A percentile compares a stretch with the other conserved stretches of the same genome.
phyloP scores from a whole-genome alignment of 73 alveolate genomes.

The Paramecium octaurelia region DNA sequence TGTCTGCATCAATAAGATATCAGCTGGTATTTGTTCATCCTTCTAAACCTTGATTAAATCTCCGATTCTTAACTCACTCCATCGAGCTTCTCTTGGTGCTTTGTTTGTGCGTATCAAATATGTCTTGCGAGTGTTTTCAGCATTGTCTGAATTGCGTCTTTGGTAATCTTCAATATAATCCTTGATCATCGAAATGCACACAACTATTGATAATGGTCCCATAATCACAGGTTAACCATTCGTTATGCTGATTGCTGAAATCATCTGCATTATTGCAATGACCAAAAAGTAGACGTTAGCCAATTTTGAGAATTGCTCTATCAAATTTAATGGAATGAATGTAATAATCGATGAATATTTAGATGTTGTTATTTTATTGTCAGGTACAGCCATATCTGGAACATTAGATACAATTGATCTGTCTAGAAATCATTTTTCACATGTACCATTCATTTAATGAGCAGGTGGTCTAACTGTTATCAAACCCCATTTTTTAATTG shows the following conservation, averaged over 20 bases:
- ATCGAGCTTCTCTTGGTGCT: background rate
- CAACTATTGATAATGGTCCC: conserved; percentile 60
- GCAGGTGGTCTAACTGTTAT: conserved; percentile 22
- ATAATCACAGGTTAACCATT: conserved; percentile 83
- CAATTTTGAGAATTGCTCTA: conserved; percentile 82
- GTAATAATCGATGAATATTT: conserved; percentile 11
- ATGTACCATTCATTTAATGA: conserved; percentile 27
- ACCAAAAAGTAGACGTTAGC: conserved; percentile 90
- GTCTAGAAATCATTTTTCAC: background rate
- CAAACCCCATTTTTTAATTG: conserved; percentile 18
- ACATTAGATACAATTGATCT: conserved; percentile 16
- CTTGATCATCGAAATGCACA: conserved; percentile 84
- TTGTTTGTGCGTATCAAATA: background rate
- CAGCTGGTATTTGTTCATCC: conserved; percentile 81
- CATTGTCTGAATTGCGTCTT: conserved; percentile 76
- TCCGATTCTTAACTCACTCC: conserved; percentile 37
- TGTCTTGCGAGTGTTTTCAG: conserved; percentile 76
- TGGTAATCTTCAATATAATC: conserved; percentile 93
- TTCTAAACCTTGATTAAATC: conserved; percentile 11
- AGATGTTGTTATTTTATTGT: background rate
- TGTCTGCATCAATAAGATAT: conserved; percentile 73
- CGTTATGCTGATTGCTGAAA: conserved; percentile 83
- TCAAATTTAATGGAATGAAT: conserved; percentile 80
- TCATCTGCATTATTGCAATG: conserved; percentile 81
- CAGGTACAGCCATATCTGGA: conserved; percentile 29